Base-by-base conservation (phyloP, 768 basidiomycete genomes). In the Tephrocybe sp. region DNA sequence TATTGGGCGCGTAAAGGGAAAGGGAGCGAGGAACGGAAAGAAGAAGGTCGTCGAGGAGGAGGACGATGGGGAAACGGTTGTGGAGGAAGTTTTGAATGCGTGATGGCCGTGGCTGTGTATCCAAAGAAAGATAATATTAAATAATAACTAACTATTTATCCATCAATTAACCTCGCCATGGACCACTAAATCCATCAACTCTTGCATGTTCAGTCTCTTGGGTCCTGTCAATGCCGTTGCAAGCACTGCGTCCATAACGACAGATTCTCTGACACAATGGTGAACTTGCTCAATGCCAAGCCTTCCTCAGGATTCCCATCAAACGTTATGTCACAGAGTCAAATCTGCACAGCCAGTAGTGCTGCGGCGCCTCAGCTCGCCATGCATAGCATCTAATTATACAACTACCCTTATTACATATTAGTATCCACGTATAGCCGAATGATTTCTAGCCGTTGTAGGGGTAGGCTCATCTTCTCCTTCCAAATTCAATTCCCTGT, bases 61-160 rank as follows among this genome's bases (percentile, higher is more conserved):
- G 11, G 49, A 39, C 17, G 45, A 38, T 51, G 41, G 43, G 46
- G 47, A 45, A 48, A 16, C 33, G 40, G 19, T 35, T 16, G 49
- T 43, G 32, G 33, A 49, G 26, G 35, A 54, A 57, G 53, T 60
- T 60, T 60, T 60, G 55, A 49, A 41, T 23, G 53, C 39, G 55
- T 60, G 58, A 59, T 55, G 34, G 31, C 22, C 17, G 58, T 59
- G 58, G 58, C 58, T 60, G 58, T 60, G 58, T 52, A 35, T n/a
- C n/a, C n/a, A n/a, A n/a, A n/a, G n/a, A n/a, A n/a, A n/a, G n/a
- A n/a, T n/a, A n/a, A n/a, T n/a, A 40, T 39, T 42, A 46, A 49
- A 31, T 17, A 50, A 22, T 36, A 48, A 46, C 20, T 26, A 26
- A 4, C 26, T 26, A 26, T 26, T 26, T 26, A 26, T 26, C 26